A percentile compares a stretch with the other conserved stretches of the same genome.
These are phyloP conservation scores for Neurospora sublineolata DNA, from an alignment of 495 filamentous ascomycete genomes.

Conservation along the genomic window DNA sequence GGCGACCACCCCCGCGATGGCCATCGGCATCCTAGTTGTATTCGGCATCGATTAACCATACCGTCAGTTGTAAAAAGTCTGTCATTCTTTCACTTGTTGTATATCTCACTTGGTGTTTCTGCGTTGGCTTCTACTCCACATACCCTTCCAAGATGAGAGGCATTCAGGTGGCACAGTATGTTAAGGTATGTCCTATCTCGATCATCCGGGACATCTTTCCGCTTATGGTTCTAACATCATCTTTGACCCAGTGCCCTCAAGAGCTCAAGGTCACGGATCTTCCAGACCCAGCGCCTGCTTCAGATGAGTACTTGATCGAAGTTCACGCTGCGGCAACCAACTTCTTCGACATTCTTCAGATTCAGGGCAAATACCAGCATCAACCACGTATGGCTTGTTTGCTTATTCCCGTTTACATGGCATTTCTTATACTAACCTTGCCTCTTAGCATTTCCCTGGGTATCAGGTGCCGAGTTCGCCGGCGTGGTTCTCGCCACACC, in stretches of 20 bases:
- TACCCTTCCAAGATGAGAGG: slow-evolving; percentile 52
- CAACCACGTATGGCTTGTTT: slow-evolving; percentile 35
- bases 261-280: slow-evolving; percentile 67
- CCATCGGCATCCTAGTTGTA: background rate
- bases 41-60: background rate
- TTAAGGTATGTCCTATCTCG: slow-evolving; percentile 41
- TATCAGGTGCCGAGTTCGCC: slow-evolving; percentile 77
- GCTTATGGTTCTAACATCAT: slow-evolving; percentile 1
- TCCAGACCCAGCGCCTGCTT: slow-evolving; percentile 55
- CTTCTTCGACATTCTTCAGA: slow-evolving; percentile 92
- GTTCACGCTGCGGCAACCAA: slow-evolving; percentile 84
- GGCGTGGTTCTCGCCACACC: slow-evolving; percentile 62
- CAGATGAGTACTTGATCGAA: slow-evolving; percentile 74
- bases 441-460: slow-evolving; percentile 60
- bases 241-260: slow-evolving; percentile 47
- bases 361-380: slow-evolving; percentile 65
- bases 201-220: background rate
- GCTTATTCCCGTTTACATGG: background rate
- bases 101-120: background rate
- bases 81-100: background rate
- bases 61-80: background rate
- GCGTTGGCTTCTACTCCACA: background rate
- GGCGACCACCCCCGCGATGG: background rate
- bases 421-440: background rate
- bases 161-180: slow-evolving; percentile 73